Evolutionary conservation across 1,284 basidiomycete species (phyloP).

Genomic region (Testicularia cyperi): DNA sequence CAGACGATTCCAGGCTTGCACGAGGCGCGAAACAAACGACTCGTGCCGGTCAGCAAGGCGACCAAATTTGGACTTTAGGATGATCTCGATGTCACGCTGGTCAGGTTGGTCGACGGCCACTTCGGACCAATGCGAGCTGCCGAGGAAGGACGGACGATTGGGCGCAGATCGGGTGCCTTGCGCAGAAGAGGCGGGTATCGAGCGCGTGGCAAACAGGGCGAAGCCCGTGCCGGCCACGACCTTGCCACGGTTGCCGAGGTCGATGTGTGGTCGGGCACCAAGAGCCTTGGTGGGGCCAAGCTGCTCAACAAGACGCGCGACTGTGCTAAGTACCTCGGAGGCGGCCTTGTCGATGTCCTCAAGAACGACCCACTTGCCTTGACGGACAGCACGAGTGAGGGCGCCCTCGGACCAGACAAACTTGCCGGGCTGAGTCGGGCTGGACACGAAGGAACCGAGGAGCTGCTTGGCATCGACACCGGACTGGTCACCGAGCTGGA

Average conservation of each 20-base stretch:
- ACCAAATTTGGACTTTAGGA: slow-evolving; percentile 37
- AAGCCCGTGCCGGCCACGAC: slow-evolving; percentile 61
- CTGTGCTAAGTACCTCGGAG: slow-evolving; percentile 49
- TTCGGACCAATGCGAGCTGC: slow-evolving; percentile 66
- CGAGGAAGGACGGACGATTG: slow-evolving; percentile 64
- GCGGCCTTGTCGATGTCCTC: slow-evolving; percentile 77
- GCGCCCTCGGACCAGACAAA: slow-evolving; percentile 98
- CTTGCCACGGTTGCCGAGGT: slow-evolving; percentile 58
- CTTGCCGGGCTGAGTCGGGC: slow-evolving; percentile 77
- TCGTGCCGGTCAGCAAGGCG: slow-evolving; percentile 17
- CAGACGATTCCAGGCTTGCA: slow-evolving; percentile 46
- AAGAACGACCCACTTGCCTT: slow-evolving; percentile 90
- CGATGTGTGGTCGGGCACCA: slow-evolving; percentile 71
- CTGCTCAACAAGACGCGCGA: slow-evolving; percentile 70
- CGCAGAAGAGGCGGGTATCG: slow-evolving; percentile 14
- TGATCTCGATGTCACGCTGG: slow-evolving; percentile 41
- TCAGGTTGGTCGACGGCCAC: slow-evolving; percentile 35
- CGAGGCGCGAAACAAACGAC: slow-evolving; percentile 30
- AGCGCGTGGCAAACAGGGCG: slow-evolving; percentile 61
- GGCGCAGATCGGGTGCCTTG: neutral
- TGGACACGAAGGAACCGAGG: slow-evolving; percentile 90
- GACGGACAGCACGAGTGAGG: slow-evolving; percentile 82
- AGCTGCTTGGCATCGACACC: slow-evolving; percentile 85
- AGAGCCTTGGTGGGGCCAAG: slow-evolving; percentile 72
- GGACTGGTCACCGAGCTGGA: slow-evolving; percentile 70